A percentile compares a stretch with the other conserved stretches of the same genome.
Evolutionary conservation across 2,329 filamentous ascomycete genomes (phyloP).

Genomic region (Cryphonectria naterciae): DNA sequence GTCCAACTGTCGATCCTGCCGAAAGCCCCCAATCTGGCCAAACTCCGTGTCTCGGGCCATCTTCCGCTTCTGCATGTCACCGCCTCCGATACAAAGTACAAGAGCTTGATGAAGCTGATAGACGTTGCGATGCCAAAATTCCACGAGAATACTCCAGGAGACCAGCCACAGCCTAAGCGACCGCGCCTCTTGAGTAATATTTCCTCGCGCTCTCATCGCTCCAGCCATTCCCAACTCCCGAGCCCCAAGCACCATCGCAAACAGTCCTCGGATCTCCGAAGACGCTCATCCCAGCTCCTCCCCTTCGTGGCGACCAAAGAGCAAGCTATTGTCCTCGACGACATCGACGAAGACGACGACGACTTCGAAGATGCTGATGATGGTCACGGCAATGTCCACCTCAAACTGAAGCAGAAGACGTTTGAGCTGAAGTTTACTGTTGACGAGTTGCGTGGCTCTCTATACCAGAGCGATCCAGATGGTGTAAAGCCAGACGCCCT

Average conservation of each 20-base stretch:
- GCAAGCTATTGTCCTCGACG: slow-evolving; percentile 78
- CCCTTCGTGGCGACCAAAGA: slow-evolving; percentile 65
- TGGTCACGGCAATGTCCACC: slow-evolving; percentile 55
- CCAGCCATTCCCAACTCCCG: slow-evolving; percentile 34
- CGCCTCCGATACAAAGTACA: slow-evolving; percentile 95
- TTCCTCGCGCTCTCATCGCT: slow-evolving; percentile 39
- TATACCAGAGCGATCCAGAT: slow-evolving; percentile 85
- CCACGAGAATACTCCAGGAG: slow-evolving; percentile 49
- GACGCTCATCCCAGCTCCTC: slow-evolving; percentile 70
- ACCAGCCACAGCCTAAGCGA: slow-evolving; percentile 44
- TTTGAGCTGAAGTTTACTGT: slow-evolving; percentile 98
- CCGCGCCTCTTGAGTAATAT: slow-evolving; percentile 52
- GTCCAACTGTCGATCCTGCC: slow-evolving; percentile 98
- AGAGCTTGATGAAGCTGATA: slow-evolving; percentile 92
- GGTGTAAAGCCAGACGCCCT: slow-evolving; percentile 76
- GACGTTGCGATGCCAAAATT: slow-evolving; percentile 93
- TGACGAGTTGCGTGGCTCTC: slow-evolving; percentile 87
- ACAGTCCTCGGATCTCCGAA: slow-evolving; percentile 51
- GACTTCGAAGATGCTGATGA: slow-evolving; percentile 70
- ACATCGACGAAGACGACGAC: slow-evolving; percentile 70
- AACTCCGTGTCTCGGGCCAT: slow-evolving; percentile 87
- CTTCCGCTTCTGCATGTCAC: slow-evolving; percentile 90
- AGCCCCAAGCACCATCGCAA: slow-evolving; percentile 34
- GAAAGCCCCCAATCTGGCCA: slow-evolving; percentile 89
- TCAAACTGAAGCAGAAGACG: slow-evolving; percentile 82